Evolutionary conservation across 1,139 yeast species (phyloP).

Genomic region (Hyphopichia pseudoburtonii): DNA sequence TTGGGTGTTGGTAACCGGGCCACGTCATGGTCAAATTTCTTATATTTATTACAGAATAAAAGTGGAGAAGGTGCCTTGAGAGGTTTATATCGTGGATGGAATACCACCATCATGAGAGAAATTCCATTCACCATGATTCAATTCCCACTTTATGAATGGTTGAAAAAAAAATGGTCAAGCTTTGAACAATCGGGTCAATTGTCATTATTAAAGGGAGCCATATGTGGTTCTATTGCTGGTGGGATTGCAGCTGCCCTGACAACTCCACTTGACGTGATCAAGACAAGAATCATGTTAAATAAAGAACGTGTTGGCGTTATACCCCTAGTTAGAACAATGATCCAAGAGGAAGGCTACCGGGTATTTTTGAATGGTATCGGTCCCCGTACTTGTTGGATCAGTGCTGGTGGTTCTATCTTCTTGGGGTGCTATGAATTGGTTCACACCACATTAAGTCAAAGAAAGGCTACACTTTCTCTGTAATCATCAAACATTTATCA

Average conservation of each 20-base stretch:
- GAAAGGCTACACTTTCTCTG: no score
- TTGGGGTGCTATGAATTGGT: slow-evolving; percentile 89
- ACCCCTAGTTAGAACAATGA: slow-evolving; percentile 46
- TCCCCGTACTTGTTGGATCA: slow-evolving; percentile 95
- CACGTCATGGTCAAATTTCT: slow-evolving; percentile 65
- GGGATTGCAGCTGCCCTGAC: slow-evolving; percentile 93
- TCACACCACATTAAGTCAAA: slow-evolving; percentile 26
- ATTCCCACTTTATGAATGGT: slow-evolving; percentile 85
- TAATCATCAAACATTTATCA: no score
- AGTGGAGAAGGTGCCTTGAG: slow-evolving; percentile 75
- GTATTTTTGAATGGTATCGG: slow-evolving; percentile 85
- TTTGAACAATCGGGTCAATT: slow-evolving; percentile 37
- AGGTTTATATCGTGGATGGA: slow-evolving; percentile 92
- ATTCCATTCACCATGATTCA: slow-evolving; percentile 95
- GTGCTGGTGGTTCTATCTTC: slow-evolving; percentile 97
- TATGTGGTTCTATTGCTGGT: slow-evolving; percentile 94
- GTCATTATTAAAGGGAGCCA: slow-evolving; percentile 76
- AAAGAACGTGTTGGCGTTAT: slow-evolving; percentile 48
- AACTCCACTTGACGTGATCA: slow-evolving; percentile 90
- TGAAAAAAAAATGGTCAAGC: slow-evolving; percentile 57
- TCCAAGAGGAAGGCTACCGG: slow-evolving; percentile 61
- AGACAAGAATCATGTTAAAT: slow-evolving; percentile 86
- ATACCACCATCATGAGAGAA: slow-evolving; percentile 87
- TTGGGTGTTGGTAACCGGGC: slow-evolving; percentile 49
- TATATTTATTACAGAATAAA: slow-evolving; percentile 54